phyloP scores from a whole-genome alignment of 208 protist species.

The Strigomonas culicis region DNA sequence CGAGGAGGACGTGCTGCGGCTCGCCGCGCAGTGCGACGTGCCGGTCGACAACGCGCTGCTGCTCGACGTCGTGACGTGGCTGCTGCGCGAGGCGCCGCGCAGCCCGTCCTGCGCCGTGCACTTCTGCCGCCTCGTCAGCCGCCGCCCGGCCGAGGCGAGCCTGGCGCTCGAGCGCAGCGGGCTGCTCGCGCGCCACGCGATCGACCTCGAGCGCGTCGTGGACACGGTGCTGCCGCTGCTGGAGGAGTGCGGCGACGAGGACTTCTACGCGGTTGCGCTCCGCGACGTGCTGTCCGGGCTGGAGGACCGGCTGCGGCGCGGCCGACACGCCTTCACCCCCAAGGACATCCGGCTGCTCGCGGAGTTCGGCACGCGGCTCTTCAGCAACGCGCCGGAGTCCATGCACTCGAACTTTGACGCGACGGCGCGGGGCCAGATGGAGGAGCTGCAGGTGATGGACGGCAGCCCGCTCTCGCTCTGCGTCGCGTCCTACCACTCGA shows the following conservation, averaged over 20 bases:
- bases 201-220: slow-evolving; percentile 47
- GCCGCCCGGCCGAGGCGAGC: slow-evolving; percentile 45
- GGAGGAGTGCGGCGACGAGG: slow-evolving; percentile 52
- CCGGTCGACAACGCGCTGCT: slow-evolving; percentile 36
- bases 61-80: slow-evolving; percentile 56
- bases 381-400: slow-evolving; percentile 25
- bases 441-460: slow-evolving; percentile 87
- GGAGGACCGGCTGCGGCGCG: slow-evolving; percentile 60
- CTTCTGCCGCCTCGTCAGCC: slow-evolving; percentile 56
- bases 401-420: slow-evolving; percentile 35
- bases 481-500: slow-evolving; percentile 65
- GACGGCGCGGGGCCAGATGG: slow-evolving; percentile 59
- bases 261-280: slow-evolving; percentile 65
- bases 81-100: slow-evolving; percentile 59
- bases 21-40: slow-evolving; percentile 36
- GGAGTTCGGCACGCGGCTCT: slow-evolving; percentile 64
- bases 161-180: slow-evolving; percentile 49
- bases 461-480: slow-evolving; percentile 76
- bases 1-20: slow-evolving; percentile 13
- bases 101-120: slow-evolving; percentile 42
- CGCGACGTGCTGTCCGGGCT: slow-evolving; percentile 56
- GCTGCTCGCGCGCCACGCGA: slow-evolving; percentile 29
- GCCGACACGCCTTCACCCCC: slow-evolving; percentile 40
- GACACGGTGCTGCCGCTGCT: slow-evolving; percentile 57
- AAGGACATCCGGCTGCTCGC: slow-evolving; percentile 58